These are phyloP conservation scores for Colletotrichum kahawae DNA, from an alignment of 2,329 filamentous ascomycete species.

Conservation along the genomic window DNA sequence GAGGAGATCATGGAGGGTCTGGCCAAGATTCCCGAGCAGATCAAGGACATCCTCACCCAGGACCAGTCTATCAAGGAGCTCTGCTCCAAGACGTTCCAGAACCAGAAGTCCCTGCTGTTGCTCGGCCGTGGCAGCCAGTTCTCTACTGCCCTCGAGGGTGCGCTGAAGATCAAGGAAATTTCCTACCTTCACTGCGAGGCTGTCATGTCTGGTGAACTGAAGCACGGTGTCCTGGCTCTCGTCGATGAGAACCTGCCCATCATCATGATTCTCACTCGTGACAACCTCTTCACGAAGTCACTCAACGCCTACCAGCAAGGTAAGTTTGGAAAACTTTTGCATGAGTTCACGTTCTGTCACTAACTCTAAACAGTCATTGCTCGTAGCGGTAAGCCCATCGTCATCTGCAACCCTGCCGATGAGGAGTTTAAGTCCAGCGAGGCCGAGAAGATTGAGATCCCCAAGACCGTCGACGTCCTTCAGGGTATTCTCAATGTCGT, in stretches of 20 bases:
- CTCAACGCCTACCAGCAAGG: slow-evolving; percentile 98
- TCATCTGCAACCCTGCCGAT: slow-evolving; percentile 94
- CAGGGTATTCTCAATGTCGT: slow-evolving; percentile 98
- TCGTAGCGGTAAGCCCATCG: slow-evolving; percentile 93
- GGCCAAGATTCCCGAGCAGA: slow-evolving; percentile 84
- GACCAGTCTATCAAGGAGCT: slow-evolving; percentile 94
- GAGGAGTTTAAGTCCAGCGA: slow-evolving; percentile 86
- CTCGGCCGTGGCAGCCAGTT: slow-evolving; percentile 96
- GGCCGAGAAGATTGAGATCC: slow-evolving; percentile 97
- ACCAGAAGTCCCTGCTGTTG: slow-evolving; percentile 94
- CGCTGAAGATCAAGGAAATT: slow-evolving; percentile 99
- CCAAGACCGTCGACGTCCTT: slow-evolving; percentile 91
- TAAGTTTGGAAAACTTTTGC: slow-evolving; percentile 46
- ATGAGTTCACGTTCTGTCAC: not conserved
- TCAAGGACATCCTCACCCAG: slow-evolving; percentile 88
- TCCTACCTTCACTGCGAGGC: slow-evolving; percentile 99
- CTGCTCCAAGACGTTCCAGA: slow-evolving; percentile 90
- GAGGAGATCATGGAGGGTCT: slow-evolving; percentile 97
- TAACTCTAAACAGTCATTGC: slow-evolving; percentile 75
- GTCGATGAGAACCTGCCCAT: slow-evolving; percentile 99
- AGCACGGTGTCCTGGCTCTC: slow-evolving; percentile 96
- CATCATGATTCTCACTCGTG: slow-evolving; percentile 98
- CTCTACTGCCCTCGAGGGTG: slow-evolving; percentile 95
- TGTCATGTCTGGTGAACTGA: slow-evolving; percentile 99
- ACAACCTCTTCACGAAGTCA: slow-evolving; percentile 97